phyloP scores from a whole-genome alignment of 2,329 filamentous ascomycete genomes.

The Periglandula ipomoeae region DNA sequence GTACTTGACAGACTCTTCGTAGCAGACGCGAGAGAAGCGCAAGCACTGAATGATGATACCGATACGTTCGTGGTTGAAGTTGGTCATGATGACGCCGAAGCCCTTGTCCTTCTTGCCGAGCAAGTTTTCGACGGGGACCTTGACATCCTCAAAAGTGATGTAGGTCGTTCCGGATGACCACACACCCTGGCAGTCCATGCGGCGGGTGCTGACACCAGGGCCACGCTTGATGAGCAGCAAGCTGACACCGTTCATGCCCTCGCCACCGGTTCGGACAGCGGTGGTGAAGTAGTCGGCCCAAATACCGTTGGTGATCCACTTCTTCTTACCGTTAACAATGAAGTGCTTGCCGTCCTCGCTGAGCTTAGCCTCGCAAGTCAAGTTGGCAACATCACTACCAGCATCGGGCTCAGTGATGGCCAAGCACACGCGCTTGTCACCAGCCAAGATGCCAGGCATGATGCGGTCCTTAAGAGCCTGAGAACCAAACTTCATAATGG shows the following conservation, averaged over 20 bases:
- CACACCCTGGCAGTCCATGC: constrained; percentile 98
- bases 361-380: constrained; percentile 92
- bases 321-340: constrained; percentile 99
- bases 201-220: constrained; percentile 81
- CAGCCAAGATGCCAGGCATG: constrained; percentile 75
- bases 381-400: constrained; percentile 87
- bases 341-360: constrained; percentile 96
- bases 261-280: constrained; percentile 79
- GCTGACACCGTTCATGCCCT: constrained; percentile 87
- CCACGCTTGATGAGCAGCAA: constrained; percentile 86
- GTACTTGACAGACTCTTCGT: constrained; percentile 93
- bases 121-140: constrained; percentile 97
- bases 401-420: constrained; percentile 97
- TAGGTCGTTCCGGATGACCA: constrained; percentile 95
- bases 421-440: constrained; percentile 94
- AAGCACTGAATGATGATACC: constrained; percentile 97
- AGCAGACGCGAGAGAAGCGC: constrained; percentile 93
- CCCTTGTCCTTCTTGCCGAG: constrained; percentile 97
- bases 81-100: constrained; percentile 99
- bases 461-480: constrained; percentile 79
- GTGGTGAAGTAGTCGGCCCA: constrained; percentile 98
- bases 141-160: constrained; percentile 97
- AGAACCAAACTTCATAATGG: constrained; percentile 84
- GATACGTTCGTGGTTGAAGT: constrained; percentile 99
- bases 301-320: constrained; percentile 98